phyloP scores from a whole-genome alignment of 805 yeast species.

The Wickerhamomyces pijperi region DNA sequence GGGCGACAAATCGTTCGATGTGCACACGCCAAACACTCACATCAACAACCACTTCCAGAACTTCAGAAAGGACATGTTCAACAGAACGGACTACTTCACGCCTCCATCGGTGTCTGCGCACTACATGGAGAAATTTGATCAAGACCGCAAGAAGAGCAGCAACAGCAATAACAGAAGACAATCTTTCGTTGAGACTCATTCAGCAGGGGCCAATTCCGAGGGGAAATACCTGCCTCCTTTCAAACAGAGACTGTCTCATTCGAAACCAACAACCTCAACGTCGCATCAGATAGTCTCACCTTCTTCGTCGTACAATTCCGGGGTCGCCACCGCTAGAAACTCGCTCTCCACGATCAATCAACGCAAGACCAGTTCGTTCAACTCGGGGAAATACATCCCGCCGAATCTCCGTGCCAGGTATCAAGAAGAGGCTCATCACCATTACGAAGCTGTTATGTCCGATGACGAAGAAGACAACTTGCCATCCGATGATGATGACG shows the following conservation, averaged over 20 bases:
- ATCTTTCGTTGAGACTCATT: not conserved
- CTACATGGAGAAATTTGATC: slow-evolving; percentile 56
- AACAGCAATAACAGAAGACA: slow-evolving; percentile 3
- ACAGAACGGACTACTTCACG: slow-evolving; percentile 66
- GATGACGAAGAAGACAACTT: slow-evolving; percentile 8
- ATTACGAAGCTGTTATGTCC: slow-evolving; percentile 11
- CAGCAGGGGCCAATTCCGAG: not conserved
- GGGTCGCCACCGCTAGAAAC: slow-evolving; percentile 1
- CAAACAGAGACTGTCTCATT: slow-evolving; percentile 1
- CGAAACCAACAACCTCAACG: not conserved
- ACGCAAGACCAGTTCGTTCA: slow-evolving; percentile 13
- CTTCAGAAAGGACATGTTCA: slow-evolving; percentile 27
- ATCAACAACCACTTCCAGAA: slow-evolving; percentile 28
- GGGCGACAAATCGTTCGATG: slow-evolving; percentile 42
- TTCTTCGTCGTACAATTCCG: slow-evolving; percentile 1
- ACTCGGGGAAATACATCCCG: slow-evolving; percentile 53
- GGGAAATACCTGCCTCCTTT: not conserved
- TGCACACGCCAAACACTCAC: slow-evolving; percentile 45
- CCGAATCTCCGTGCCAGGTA: slow-evolving; percentile 51
- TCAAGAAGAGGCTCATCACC: slow-evolving; percentile 8
- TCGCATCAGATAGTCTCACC: not conserved
- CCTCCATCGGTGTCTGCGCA: slow-evolving; percentile 66
- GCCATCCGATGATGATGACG: slow-evolving; percentile 19
- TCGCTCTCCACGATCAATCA: not conserved
- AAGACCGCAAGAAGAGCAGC: slow-evolving; percentile 16